phyloP scores from a whole-genome alignment of 2,329 filamentous ascomycete species.

The Lasiodiplodia theobromae region DNA sequence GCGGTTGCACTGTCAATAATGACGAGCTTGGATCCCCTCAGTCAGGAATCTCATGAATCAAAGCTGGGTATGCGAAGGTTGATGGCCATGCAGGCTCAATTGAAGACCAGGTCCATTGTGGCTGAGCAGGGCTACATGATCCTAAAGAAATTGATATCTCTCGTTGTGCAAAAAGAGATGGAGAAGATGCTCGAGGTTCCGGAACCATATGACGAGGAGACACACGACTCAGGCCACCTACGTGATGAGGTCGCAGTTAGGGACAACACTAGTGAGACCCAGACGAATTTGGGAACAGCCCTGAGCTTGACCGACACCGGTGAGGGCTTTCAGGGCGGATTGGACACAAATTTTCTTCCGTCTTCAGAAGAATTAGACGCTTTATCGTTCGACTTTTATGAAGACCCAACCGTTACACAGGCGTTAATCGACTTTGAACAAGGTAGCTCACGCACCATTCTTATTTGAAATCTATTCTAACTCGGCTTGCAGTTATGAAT shows the following conservation, averaged over 20 bases:
- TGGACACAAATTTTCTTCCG: background rate
- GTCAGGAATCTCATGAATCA: background rate
- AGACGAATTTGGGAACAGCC: too few species aligned
- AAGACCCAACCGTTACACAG: background rate
- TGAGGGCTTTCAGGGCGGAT: too few species aligned
- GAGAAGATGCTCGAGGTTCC: conserved; percentile 10
- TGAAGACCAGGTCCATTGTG: background rate
- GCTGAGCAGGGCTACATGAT: conserved; percentile 3
- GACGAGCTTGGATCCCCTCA: conserved; percentile 2
- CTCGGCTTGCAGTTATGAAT: background rate
- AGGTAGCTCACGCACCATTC: background rate
- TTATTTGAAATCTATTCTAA: background rate
- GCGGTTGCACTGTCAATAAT: conserved; percentile 9
- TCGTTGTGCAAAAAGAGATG: conserved; percentile 4
- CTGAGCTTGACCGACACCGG: too few species aligned
- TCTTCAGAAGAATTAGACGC: too few species aligned
- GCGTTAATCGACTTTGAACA: conserved; percentile 6
- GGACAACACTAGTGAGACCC: too few species aligned
- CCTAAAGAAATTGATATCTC: background rate
- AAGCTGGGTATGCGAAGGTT: background rate
- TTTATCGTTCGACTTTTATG: background rate
- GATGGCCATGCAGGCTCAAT: conserved; percentile 9
- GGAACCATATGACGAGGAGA: background rate
- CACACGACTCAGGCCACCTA: too few species aligned
- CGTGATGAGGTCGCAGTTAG: too few species aligned